Evolutionary conservation across 2,329 filamentous ascomycete species (phyloP), one percentile per base, ranked within the genome.

Genomic region (Biscogniauxia marginata): DNA sequence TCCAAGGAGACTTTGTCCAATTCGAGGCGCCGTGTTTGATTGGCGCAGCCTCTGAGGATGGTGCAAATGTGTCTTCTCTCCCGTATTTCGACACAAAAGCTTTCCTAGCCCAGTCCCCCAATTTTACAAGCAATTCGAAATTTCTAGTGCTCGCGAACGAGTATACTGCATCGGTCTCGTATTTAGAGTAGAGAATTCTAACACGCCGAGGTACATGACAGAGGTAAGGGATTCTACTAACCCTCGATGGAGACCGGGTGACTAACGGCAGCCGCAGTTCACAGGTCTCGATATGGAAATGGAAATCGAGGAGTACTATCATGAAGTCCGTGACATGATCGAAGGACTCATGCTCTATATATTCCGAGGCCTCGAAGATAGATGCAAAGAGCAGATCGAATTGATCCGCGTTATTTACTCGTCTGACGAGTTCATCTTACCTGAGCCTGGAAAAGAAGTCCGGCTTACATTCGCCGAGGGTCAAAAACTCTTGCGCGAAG

Each of bases 21-120:
- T 92, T 97, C 68, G 91, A 96, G 72, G 90, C 93, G 1, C 92
- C 95, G 8, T 93, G 92, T 73, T 80, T 99, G 46, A 90, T 96
- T 54, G 93, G 89, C 50, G 89, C 93, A 13, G 90, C 95, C 4
- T 95, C 91, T 3, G 95, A 99, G 77, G 93, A 95, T 67, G 95
- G 95, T 63, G 87, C 87, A 64, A 96, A 93, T 71, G 93, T 98
- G 44, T 98, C 99, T 74, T 83, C 88, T 66, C 80, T 98, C 65
- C 87, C 88, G 46, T 98, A 98, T 77, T 98, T 98, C 73, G 90
- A 89, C 64, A 85, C 88, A 69, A 84, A 88, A 63, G 93, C 91
- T 1, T 95, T 80, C 71, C 80, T 95, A 19, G 90, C 90, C 5
- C 90, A 93, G 72, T 89, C 85, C 5, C 90, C 5, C 90, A 95